These are phyloP conservation scores for Crucihimalaya himalaica DNA, from an alignment of 345 rosid genomes.

Conservation along the genomic window DNA sequence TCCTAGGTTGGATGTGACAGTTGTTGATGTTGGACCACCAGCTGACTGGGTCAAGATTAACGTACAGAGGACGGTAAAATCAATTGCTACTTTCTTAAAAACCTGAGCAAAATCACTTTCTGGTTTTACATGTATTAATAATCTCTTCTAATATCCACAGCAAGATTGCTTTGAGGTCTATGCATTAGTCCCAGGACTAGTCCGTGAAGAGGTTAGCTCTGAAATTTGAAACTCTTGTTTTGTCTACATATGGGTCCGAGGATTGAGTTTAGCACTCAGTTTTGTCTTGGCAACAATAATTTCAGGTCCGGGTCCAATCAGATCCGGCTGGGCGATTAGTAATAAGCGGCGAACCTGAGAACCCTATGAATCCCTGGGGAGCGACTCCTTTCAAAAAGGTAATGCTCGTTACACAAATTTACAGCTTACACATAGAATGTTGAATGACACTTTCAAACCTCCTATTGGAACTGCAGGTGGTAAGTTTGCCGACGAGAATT, in stretches of 20 bases:
- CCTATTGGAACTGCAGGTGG: conserved; percentile 51
- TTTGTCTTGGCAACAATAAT: conserved; percentile 17
- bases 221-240: not conserved
- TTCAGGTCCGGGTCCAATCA: conserved; percentile 89
- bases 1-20: conserved; percentile 57
- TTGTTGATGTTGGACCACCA: conserved; percentile 82
- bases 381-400: conserved; percentile 94
- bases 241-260: conserved; percentile 1
- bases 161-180: conserved; percentile 87
- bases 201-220: conserved; percentile 79
- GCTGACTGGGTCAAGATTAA: conserved; percentile 97
- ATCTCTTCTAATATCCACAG: conserved; percentile 42
- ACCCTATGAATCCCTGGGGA: conserved; percentile 90
- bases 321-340: conserved; percentile 92
- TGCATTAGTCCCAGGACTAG: conserved; percentile 92
- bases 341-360: conserved; percentile 93
- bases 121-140: conserved; percentile 12
- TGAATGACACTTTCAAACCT: not conserved
- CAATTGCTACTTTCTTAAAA: conserved; percentile 11
- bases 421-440: not conserved
- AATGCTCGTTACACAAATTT: not conserved
- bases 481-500: conserved; percentile 75
- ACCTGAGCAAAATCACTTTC: conserved; percentile 1
- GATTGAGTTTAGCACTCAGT: not conserved
- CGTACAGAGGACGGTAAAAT: conserved; percentile 68